These are phyloP conservation scores for Candida manassasensis DNA, from an alignment of 805 yeast species.

Conservation along the genomic window DNA sequence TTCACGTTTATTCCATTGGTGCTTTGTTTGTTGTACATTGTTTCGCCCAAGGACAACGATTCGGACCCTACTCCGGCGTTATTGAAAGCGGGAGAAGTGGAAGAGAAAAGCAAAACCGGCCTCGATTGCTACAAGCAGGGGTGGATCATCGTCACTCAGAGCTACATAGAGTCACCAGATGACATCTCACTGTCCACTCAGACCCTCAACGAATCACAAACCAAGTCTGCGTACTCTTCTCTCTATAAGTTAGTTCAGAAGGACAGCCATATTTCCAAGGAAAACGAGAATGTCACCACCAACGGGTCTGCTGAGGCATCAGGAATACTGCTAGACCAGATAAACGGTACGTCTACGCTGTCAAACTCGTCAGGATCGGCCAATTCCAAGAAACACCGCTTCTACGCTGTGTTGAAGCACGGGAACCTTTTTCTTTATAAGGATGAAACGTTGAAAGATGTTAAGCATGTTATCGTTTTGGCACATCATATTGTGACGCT, in stretches of 20 bases:
- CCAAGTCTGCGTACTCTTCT: constrained; percentile 56
- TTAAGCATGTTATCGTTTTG: constrained; percentile 74
- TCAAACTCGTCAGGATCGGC: constrained; percentile 3
- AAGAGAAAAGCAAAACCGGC: constrained; percentile 57
- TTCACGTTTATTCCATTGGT: constrained; percentile 69
- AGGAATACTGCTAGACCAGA: constrained; percentile 1
- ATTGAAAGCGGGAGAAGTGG: constrained; percentile 59
- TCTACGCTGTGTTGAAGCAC: constrained; percentile 71
- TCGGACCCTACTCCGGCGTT: constrained; percentile 18
- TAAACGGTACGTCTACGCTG: constrained; percentile 1
- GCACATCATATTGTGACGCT: constrained; percentile 65
- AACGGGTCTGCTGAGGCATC: constrained; percentile 5
- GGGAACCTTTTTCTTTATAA: constrained; percentile 85
- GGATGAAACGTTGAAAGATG: constrained; percentile 59
- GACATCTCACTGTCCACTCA: constrained; percentile 46
- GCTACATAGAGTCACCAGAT: constrained; percentile 45
- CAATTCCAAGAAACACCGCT: constrained; percentile 49
- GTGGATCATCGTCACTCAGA: constrained; percentile 82
- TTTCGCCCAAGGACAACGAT: constrained; percentile 31
- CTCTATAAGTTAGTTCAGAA: constrained; percentile 53
- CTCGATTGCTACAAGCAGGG: constrained; percentile 63
- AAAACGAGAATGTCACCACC: constrained; percentile 6
- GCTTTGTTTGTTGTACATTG: constrained; percentile 32
- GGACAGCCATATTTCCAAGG: constrained; percentile 9
- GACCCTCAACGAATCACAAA: constrained; percentile 38